Conservation (phyloP, 345 rosid species). For the Kernera saxatilis region DNA sequence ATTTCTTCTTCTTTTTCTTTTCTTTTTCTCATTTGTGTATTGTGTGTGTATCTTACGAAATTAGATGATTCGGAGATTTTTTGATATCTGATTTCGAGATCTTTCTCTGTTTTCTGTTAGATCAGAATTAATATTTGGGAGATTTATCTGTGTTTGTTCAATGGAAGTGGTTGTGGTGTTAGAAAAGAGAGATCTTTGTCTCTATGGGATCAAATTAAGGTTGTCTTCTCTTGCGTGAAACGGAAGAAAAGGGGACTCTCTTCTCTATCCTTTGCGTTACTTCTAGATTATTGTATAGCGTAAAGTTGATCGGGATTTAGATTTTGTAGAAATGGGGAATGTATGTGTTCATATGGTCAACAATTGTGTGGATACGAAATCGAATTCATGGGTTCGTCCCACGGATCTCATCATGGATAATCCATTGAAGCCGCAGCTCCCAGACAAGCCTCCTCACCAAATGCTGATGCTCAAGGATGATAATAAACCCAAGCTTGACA, state of each 20-base stretch:
- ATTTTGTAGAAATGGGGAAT: slow-evolving; percentile 59
- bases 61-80: not conserved
- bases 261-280: not conserved
- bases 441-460: slow-evolving; percentile 27
- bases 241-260: slow-evolving; percentile 9
- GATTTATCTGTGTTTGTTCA: slow-evolving; percentile 13
- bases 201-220: slow-evolving; percentile 10
- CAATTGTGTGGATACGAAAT: slow-evolving; percentile 45
- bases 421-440: slow-evolving; percentile 27
- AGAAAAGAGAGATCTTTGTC: slow-evolving; percentile 20
- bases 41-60: not conserved
- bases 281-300: not conserved
- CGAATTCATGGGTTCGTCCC: slow-evolving; percentile 38
- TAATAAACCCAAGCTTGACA: slow-evolving; percentile 22
- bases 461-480: slow-evolving; percentile 40
- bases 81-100: not conserved
- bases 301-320: not conserved
- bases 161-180: slow-evolving; percentile 20
- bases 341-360: slow-evolving; percentile 29
- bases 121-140: slow-evolving; percentile 9
- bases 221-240: slow-evolving; percentile 25
- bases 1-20: not conserved
- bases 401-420: slow-evolving; percentile 32
- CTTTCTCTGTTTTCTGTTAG: not conserved
- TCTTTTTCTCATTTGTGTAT: not conserved